Base-by-base conservation (phyloP, 176 grass and related monocot species). In the Cymbopogon citratus region DNA sequence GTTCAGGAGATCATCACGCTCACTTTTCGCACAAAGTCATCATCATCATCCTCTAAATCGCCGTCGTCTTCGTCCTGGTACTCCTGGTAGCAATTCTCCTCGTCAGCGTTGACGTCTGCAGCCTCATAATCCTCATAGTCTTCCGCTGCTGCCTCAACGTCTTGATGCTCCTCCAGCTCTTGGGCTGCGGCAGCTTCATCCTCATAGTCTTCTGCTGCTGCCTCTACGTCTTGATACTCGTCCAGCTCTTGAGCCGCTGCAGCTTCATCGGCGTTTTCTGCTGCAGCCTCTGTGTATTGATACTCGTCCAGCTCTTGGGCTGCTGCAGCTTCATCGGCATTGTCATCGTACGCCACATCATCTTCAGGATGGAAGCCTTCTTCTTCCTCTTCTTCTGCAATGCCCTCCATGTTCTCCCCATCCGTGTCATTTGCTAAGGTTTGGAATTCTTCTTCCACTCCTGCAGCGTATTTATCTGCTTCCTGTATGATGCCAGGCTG, bases 1-100 rank as follows among this genome's bases (percentile, higher is more conserved):
- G 19, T 21, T 90, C 79, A 89, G 7, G 90, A 84, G 70, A 93
- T 87, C 69, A 93, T 49, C 39, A 71, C 78, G 3, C 87, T 75
- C 36, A 90, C 85, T 69, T 76, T 93, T 45, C 83, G 83, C 0
- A 88, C 74, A 3, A 93, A 93, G 12, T 93, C 91, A 0, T 89
- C 90, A 0, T 92, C 90, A 0, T 89, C 90, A 0, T 92, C 90
- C 9, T 88, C 89, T 25, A 85, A 67, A 52, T 84, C 23, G 56
- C 29, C 89, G 26, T 93, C 87, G 39, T 90, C 33, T 2, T 34
- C 87, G 1, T 90, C 87, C 29, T 82, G 81, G 3, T 83, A 82
- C 35, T 85, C 87, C 44, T 92, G 83, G 66, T 81, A 89, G 9
- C 79, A 86, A 15, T 86, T 89, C 25, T 87, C 85, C 0, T 85